Base-by-base conservation (phyloP, 2,329 filamentous ascomycete genomes). In the Dothistroma septosporum region DNA sequence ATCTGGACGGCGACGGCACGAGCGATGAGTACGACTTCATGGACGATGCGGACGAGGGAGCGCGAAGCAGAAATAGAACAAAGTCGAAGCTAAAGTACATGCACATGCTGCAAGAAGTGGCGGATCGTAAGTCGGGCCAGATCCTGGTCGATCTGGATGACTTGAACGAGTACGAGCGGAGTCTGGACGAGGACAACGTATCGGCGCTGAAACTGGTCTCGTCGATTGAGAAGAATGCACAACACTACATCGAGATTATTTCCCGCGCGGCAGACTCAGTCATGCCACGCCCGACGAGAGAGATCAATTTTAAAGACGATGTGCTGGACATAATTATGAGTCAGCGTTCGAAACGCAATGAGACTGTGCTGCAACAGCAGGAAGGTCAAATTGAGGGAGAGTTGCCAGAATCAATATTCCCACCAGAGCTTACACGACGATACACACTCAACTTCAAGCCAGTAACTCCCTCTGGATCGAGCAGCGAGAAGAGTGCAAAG, bases 391-490 rank as follows among this genome's bases (percentile, higher is more conserved):
- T 79, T 5, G 72, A 83, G 58, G 82, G 86, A 7, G 83, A 84
- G 4, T 76, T 86, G 28, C 82, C 87, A 21, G 85, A 90, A 56
- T 87, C 91, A 58, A 87, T 92, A 66, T 99, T 97, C 72, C 95
- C 94, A 16, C 86, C 93, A 8, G 91, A 96, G 72, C 85, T 99
- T 57, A 97, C 91, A 5, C 88, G 94, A 62, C 86, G 94, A 74
- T 99, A 99, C 77, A 96, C 92, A 0, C 85, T 99, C 60, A 93
- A 95, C 73, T 97, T 99, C 82, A 97, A 96, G 80, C 93, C 94
- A 21, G 83, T 90, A 63, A 89, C 89, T n/a, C 84, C 87, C 3
- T 86, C 87, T 9, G 82, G 83, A 8, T 87, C 89, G 31, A 87
- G 84, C 69, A 84, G 84, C 55, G 80, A 84, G 58, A 80, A 80